Conservation (phyloP, 805 yeast species). For the Myxozyma neglecta region DNA sequence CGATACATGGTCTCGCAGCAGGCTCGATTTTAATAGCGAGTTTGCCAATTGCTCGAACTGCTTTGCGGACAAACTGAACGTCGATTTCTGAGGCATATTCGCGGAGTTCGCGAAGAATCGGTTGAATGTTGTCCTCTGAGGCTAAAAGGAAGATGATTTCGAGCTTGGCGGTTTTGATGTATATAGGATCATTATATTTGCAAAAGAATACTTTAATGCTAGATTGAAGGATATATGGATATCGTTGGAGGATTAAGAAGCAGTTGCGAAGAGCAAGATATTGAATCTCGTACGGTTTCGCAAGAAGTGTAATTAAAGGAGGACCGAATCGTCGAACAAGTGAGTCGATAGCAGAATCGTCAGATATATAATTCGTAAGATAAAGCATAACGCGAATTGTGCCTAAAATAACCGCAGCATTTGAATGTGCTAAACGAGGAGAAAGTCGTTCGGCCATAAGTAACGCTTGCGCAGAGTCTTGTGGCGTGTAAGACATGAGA, state of each 20-base stretch:
- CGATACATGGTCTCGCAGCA: conserved; percentile 65
- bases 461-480: conserved; percentile 62
- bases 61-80: conserved; percentile 79
- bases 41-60: conserved; percentile 86
- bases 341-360: conserved; percentile 54
- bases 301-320: conserved; percentile 64
- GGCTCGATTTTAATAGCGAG: conserved; percentile 71
- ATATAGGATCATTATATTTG: conserved; percentile 80
- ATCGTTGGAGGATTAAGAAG: conserved; percentile 67
- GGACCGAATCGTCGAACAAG: conserved; percentile 62
- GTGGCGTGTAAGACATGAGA: conserved; percentile 69
- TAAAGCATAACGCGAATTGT: conserved; percentile 72
- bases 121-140: conserved; percentile 55
- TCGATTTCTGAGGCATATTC: conserved; percentile 89
- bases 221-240: conserved; percentile 55
- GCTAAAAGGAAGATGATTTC: conserved; percentile 84
- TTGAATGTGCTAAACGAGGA: conserved; percentile 76
- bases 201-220: conserved; percentile 83
- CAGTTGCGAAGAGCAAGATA: conserved; percentile 80
- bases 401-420: conserved; percentile 77
- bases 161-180: conserved; percentile 83
- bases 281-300: conserved; percentile 76
- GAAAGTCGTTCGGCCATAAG: conserved; percentile 61
- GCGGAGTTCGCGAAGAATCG: conserved; percentile 70
- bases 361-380: conserved; percentile 65